Evolutionary conservation across 805 yeast genomes (phyloP).

Genomic region (Saturnispora ahearnii): DNA sequence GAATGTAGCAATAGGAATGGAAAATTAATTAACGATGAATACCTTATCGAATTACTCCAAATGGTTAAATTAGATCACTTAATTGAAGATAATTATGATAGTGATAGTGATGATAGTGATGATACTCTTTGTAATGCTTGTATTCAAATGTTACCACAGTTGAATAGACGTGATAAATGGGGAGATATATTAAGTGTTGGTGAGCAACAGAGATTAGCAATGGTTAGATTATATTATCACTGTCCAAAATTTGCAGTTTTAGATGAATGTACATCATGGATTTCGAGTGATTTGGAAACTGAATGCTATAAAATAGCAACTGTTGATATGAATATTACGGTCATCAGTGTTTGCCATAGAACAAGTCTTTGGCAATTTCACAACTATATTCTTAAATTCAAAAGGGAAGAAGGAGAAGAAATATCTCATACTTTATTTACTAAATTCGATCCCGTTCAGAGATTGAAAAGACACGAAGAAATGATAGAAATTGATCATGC

Average conservation of each 20-base stretch:
- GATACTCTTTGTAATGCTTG: slow-evolving; percentile 6
- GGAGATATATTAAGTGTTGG: slow-evolving; percentile 82
- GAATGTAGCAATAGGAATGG: slow-evolving; percentile 20
- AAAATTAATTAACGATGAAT: slow-evolving; percentile 35
- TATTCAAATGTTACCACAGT: slow-evolving; percentile 32
- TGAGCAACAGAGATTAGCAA: slow-evolving; percentile 86
- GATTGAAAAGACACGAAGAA: slow-evolving; percentile 72
- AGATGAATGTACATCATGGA: slow-evolving; percentile 94
- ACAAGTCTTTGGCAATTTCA: slow-evolving; percentile 92
- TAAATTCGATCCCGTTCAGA: slow-evolving; percentile 59
- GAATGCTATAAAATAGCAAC: slow-evolving; percentile 76
- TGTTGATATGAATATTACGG: slow-evolving; percentile 65
- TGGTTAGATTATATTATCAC: slow-evolving; percentile 88
- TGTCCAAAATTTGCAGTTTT: slow-evolving; percentile 87
- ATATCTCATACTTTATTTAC: slow-evolving; percentile 30
- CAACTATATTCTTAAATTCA: slow-evolving; percentile 65
- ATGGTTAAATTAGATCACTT: slow-evolving; percentile 54
- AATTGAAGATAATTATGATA: slow-evolving; percentile 27
- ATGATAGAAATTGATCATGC: slow-evolving; percentile 58
- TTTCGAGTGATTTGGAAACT: slow-evolving; percentile 83
- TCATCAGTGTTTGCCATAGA: slow-evolving; percentile 86
- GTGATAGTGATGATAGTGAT: slow-evolving; percentile 15
- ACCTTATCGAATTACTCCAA: slow-evolving; percentile 43
- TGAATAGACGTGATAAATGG: slow-evolving; percentile 73
- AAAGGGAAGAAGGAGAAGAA: slow-evolving; percentile 7